Evolutionary conservation across 2,329 filamentous ascomycete genomes (phyloP).

Genomic region (Sclerotinia trifoliorum): DNA sequence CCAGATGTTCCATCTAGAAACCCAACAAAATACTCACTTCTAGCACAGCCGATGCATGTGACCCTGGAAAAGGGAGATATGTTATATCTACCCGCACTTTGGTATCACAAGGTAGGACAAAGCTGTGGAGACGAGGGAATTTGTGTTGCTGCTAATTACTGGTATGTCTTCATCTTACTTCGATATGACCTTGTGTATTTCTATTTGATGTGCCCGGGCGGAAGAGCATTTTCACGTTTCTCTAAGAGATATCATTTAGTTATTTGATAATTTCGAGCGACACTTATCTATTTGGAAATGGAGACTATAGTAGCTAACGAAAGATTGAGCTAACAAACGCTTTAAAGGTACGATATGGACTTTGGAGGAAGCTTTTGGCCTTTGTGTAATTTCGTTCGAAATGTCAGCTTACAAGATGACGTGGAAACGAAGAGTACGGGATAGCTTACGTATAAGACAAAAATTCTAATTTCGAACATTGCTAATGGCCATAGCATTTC

Average conservation of each 20-base stretch:
- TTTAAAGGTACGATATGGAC: slow-evolving; percentile 72
- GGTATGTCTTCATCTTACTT: slow-evolving; percentile 47
- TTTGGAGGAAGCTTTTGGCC: slow-evolving; percentile 69
- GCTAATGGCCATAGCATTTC: too few species aligned
- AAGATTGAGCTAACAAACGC: background rate
- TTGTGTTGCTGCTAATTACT: slow-evolving; percentile 80
- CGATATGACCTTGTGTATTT: too few species aligned
- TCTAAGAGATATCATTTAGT: background rate
- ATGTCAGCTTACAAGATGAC: slow-evolving; percentile 25
- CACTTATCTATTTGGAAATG: too few species aligned
- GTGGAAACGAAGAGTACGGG: background rate
- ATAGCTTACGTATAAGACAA: background rate
- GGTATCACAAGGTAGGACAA: slow-evolving; percentile 83
- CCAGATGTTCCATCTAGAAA: slow-evolving; percentile 46
- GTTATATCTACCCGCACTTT: slow-evolving; percentile 78
- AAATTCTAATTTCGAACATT: background rate
- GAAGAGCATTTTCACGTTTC: background rate
- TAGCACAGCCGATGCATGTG: slow-evolving; percentile 62
- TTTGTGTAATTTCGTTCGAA: slow-evolving; percentile 35
- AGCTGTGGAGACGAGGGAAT: slow-evolving; percentile 66
- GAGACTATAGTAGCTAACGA: too few species aligned
- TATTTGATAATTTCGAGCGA: background rate
- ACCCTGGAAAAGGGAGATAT: slow-evolving; percentile 73
- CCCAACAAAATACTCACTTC: slow-evolving; percentile 57
- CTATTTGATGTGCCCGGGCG: too few species aligned